Percentiles rank a stretch among this genome's conserved stretches.
Evolutionary conservation across 1,139 yeast genomes (phyloP).

Genomic region (Taphrina flavorubra): DNA sequence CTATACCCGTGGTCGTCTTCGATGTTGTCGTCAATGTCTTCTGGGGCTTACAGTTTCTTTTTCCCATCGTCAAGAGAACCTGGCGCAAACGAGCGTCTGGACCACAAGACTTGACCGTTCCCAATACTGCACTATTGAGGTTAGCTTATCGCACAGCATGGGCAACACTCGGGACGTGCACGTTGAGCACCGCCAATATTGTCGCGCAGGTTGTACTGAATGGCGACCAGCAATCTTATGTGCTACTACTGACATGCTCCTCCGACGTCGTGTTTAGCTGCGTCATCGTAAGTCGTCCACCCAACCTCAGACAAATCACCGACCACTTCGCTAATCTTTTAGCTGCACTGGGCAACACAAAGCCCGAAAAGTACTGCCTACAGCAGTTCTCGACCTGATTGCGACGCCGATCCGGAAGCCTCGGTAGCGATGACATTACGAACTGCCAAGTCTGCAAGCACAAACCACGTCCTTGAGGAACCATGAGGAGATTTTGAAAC

Average conservation of each 20-base stretch:
- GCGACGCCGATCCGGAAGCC: not conserved
- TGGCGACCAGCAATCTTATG: not conserved
- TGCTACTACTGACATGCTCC: not conserved
- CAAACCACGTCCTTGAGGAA: not conserved
- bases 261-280: not conserved
- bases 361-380: not conserved
- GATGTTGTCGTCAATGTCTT: not conserved
- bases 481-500: no score
- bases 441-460: not conserved
- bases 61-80: not conserved
- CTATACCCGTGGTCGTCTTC: not conserved
- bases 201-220: not conserved
- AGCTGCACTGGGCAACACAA: conserved; percentile 7
- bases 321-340: not conserved
- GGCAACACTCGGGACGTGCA: conserved; percentile 7
- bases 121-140: not conserved
- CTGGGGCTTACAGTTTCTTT: not conserved
- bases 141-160: conserved; percentile 1
- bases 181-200: not conserved
- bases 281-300: conserved; percentile 8
- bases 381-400: not conserved
- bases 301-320: no score
- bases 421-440: not conserved
- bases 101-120: not conserved
- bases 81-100: not conserved